Evolutionary conservation across 2,329 filamentous ascomycete species (phyloP).

Genomic region (Colletotrichum horii): DNA sequence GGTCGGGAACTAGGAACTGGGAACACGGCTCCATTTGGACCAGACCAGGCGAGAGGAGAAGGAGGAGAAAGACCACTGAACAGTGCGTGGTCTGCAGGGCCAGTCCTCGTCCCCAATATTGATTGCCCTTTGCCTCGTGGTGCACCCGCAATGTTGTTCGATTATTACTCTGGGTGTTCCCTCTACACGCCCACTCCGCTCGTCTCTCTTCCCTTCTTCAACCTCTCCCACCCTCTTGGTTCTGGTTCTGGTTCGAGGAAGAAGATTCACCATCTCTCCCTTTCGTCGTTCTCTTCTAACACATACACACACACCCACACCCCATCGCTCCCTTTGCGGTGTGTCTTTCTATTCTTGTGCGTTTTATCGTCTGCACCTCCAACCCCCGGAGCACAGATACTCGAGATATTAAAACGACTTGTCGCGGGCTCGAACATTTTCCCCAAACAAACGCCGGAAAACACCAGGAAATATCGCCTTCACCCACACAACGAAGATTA

Average conservation of each 20-base stretch:
- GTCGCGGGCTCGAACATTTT: slow-evolving; percentile 18
- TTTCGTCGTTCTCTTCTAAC: not conserved
- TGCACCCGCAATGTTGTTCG: slow-evolving; percentile 8
- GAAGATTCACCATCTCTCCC: not conserved
- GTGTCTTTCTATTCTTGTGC: slow-evolving; percentile 10
- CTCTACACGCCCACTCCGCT: not conserved
- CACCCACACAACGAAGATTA: too few relatives aligned
- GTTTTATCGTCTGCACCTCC: not conserved
- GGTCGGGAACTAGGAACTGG: not conserved
- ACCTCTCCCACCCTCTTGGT: not conserved
- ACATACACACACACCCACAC: not conserved
- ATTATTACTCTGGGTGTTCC: slow-evolving; percentile 9
- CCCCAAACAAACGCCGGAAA: not conserved
- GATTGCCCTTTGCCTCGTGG: not conserved
- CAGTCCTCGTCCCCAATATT: not conserved
- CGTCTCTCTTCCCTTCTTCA: not conserved
- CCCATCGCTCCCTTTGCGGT: slow-evolving; percentile 9
- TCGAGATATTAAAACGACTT: not conserved
- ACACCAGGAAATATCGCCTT: not conserved
- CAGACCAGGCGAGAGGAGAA: not conserved
- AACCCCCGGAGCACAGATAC: not conserved
- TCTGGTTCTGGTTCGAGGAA: not conserved
- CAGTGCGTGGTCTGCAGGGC: not conserved
- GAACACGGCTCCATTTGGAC: not conserved
- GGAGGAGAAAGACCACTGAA: not conserved